Evolutionary conservation across 768 basidiomycete genomes (phyloP).

Genomic region (Collybia nuda): DNA sequence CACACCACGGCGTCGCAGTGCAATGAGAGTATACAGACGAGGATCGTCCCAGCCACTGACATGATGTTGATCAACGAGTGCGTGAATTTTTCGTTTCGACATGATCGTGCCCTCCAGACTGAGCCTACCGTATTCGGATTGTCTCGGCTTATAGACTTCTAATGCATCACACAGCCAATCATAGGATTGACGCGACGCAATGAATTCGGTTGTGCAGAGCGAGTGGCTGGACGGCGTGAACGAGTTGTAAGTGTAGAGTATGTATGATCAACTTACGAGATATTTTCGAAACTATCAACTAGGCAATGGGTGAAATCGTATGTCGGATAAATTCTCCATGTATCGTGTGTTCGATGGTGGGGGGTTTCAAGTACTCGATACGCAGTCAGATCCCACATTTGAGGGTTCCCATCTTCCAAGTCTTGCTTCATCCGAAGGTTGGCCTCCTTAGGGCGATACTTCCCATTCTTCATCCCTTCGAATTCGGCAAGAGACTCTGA

Average conservation of each 20-base stretch:
- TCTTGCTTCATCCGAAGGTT: constrained; percentile 98
- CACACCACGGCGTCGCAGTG: constrained; percentile 90
- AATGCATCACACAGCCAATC: constrained; percentile 99
- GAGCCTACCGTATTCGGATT: constrained; percentile 94
- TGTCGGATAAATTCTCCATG: constrained; percentile 97
- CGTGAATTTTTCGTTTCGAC: constrained; percentile 93
- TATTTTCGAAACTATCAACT: constrained; percentile 98
- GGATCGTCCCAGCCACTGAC: constrained; percentile 98
- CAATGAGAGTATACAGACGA: constrained; percentile 94
- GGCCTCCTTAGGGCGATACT: constrained; percentile 89
- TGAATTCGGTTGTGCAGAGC: constrained; percentile 94
- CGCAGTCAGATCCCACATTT: constrained; percentile 99
- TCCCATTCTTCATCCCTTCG: constrained; percentile 87
- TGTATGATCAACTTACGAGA: constrained; percentile 70
- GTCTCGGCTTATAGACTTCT: constrained; percentile 95
- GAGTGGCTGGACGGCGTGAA: constrained; percentile 68
- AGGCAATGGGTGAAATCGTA: constrained; percentile 99
- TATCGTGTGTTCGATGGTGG: constrained; percentile 90
- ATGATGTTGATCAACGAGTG: constrained; percentile 80
- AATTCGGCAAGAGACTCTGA: constrained; percentile 88
- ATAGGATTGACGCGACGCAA: constrained; percentile 93
- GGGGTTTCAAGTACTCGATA: constrained; percentile 90
- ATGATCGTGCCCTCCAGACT: constrained; percentile 93
- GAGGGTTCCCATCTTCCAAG: constrained; percentile 87
- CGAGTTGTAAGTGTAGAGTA: not conserved